These are phyloP conservation scores for Andalucia godoyi DNA, from an alignment of 78 protist species.

Conservation along the genomic window DNA sequence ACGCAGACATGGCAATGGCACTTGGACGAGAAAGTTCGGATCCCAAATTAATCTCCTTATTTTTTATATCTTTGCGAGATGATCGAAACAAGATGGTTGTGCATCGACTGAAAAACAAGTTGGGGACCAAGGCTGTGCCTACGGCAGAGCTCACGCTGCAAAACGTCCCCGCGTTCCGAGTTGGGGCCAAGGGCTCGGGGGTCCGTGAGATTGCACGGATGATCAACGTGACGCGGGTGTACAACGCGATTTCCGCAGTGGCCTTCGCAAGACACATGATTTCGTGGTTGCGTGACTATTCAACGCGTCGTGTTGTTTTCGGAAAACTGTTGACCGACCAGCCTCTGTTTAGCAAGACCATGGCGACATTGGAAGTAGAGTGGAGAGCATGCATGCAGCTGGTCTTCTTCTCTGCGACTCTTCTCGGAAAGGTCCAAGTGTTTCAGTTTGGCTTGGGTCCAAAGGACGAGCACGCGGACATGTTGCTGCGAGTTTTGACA, in stretches of 20 bases:
- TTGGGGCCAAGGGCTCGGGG: slow-evolving; percentile 37
- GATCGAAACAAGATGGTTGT: slow-evolving; percentile 26
- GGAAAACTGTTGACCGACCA: slow-evolving; percentile 10
- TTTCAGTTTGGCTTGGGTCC: not conserved
- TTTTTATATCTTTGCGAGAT: not conserved
- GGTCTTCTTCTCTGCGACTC: slow-evolving; percentile 13
- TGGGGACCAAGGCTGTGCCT: slow-evolving; percentile 62
- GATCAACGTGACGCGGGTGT: slow-evolving; percentile 46
- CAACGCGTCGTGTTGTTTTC: slow-evolving; percentile 26
- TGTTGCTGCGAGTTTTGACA: slow-evolving; percentile 35
- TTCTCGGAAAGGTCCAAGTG: slow-evolving; percentile 33
- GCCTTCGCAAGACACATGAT: slow-evolving; percentile 21
- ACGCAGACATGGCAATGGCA: slow-evolving; percentile 21
- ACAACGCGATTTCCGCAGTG: slow-evolving; percentile 27
- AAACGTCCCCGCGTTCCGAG: slow-evolving; percentile 8
- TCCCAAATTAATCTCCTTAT: slow-evolving; percentile 32
- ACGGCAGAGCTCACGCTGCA: slow-evolving; percentile 48
- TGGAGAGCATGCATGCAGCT: slow-evolving; percentile 25
- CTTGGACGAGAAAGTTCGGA: slow-evolving; percentile 38
- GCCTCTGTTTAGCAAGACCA: slow-evolving; percentile 19
- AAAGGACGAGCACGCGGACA: not conserved
- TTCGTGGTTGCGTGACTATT: slow-evolving; percentile 30
- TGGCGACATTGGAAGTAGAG: slow-evolving; percentile 33
- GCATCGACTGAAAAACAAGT: slow-evolving; percentile 43
- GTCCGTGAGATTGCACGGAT: slow-evolving; percentile 37